Percentiles rank a stretch among this genome's conserved stretches.
Evolutionary conservation across 371 early-diverging fungal genomes (phyloP).

Genomic region (Blyttiomyces sp.): DNA sequence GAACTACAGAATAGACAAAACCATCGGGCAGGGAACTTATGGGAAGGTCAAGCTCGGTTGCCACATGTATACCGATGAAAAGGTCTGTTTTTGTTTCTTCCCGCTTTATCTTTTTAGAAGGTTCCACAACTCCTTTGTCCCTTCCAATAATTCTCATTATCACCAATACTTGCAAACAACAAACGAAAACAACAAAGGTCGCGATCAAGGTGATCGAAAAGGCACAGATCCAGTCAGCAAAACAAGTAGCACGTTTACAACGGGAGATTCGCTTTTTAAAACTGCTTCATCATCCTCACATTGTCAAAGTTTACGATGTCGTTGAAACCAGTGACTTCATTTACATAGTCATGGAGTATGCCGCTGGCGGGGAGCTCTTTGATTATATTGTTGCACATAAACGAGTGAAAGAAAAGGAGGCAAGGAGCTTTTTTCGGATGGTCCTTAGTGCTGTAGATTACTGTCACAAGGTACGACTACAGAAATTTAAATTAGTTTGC

Average conservation of each 20-base stretch:
- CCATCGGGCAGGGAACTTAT: conserved; percentile 57
- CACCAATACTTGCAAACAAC: background rate
- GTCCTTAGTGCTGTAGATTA: conserved; percentile 64
- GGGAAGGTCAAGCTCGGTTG: conserved; percentile 55
- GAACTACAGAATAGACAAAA: conserved; percentile 43
- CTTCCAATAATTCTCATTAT: background rate
- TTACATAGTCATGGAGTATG: conserved; percentile 64
- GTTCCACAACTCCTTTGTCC: background rate
- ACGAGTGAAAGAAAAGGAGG: conserved; percentile 58
- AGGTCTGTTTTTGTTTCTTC: too few relatives aligned
- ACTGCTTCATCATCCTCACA: conserved; percentile 64
- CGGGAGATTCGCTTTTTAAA: conserved; percentile 86
- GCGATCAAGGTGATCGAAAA: conserved; percentile 74
- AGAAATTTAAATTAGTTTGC: conserved; percentile 38
- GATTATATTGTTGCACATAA: conserved; percentile 62
- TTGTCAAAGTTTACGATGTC: conserved; percentile 60
- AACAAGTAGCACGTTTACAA: conserved; percentile 65
- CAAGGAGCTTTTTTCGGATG: conserved; percentile 65
- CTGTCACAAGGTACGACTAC: conserved; percentile 55
- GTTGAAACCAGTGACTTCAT: conserved; percentile 53
- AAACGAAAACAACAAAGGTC: conserved; percentile 19
- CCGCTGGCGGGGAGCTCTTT: conserved; percentile 61
- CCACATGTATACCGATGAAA: conserved; percentile 41
- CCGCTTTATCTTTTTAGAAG: too few relatives aligned
- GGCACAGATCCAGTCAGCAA: conserved; percentile 67